These are phyloP conservation scores for Penicillium sp. DNA, from an alignment of 2,329 filamentous ascomycete genomes.

Conservation along the genomic window DNA sequence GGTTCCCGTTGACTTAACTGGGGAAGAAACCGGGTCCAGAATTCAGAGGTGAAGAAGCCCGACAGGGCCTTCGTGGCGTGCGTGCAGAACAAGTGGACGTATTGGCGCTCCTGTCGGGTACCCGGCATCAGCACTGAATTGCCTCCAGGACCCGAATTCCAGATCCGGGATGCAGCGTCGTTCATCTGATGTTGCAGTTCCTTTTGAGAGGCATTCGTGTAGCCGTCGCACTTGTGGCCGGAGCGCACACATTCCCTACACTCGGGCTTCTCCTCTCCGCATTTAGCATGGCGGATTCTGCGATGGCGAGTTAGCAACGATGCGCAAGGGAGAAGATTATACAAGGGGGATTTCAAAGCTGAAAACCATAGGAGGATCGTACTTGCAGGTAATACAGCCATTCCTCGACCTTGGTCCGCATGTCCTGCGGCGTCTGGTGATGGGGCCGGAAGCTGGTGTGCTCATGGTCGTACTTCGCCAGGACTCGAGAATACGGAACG, in stretches of 20 bases:
- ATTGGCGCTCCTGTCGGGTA: slow-evolving; percentile 34
- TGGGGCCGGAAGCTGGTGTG: background rate
- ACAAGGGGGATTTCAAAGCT: too few species aligned
- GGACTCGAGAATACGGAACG: background rate
- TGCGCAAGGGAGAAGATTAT: background rate
- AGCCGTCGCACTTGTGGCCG: slow-evolving; percentile 16
- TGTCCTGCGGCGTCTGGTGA: slow-evolving; percentile 7
- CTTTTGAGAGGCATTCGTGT: slow-evolving; percentile 5
- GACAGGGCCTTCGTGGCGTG: slow-evolving; percentile 45
- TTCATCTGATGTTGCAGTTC: slow-evolving; percentile 7
- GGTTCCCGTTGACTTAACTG: slow-evolving; percentile 48
- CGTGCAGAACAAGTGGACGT: slow-evolving; percentile 43
- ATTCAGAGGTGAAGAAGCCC: slow-evolving; percentile 38
- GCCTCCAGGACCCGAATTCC: slow-evolving; percentile 13
- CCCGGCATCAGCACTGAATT: slow-evolving; percentile 22
- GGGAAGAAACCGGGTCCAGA: slow-evolving; percentile 42
- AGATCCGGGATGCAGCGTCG: background rate
- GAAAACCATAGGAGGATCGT: too few species aligned
- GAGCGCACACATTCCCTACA: slow-evolving; percentile 44
- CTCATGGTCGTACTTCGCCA: background rate
- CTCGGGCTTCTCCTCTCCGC: slow-evolving; percentile 60
- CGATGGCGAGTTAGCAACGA: slow-evolving; percentile 1
- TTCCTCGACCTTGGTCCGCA: slow-evolving; percentile 12
- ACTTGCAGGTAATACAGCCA: slow-evolving; percentile 58
- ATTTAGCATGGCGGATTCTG: slow-evolving; percentile 58